A percentile compares a stretch with the other conserved stretches of the same genome.
phyloP scores from a whole-genome alignment of 129 eudicot genomes.

The Tagetes erecta region DNA sequence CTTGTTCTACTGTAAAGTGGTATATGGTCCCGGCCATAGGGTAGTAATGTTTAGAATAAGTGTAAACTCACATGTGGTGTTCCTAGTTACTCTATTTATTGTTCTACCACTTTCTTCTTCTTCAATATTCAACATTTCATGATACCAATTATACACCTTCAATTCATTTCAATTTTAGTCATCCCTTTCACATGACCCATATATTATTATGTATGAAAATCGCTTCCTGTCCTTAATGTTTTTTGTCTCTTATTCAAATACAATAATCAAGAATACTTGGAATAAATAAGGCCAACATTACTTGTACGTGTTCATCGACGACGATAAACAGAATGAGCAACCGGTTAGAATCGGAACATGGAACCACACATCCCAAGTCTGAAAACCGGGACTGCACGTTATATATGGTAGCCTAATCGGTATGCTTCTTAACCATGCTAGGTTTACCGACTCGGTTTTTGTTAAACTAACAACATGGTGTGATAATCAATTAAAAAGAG shows the following conservation, averaged over 20 bases:
- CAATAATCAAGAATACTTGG: not conserved
- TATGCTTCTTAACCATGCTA: no score
- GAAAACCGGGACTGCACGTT: no score
- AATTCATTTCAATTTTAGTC: not conserved
- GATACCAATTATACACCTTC: conserved; percentile 13
- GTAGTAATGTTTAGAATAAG: conserved; percentile 19
- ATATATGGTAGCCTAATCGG: no score
- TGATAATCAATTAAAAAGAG: no score
- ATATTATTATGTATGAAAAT: not conserved
- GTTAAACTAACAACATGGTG: no score
- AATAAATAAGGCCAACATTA: no score
- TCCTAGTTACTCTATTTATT: conserved; percentile 36
- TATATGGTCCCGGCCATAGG: conserved; percentile 28
- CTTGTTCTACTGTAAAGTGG: conserved; percentile 35
- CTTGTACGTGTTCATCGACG: no score
- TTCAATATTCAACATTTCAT: conserved; percentile 20
- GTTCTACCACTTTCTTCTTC: conserved; percentile 24
- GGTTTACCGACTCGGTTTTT: no score
- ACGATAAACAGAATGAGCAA: no score
- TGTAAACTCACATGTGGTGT: conserved; percentile 39
- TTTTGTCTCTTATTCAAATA: not conserved
- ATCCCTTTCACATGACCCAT: not conserved
- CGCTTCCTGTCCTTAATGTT: not conserved
- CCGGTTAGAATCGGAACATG: no score
- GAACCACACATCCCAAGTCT: no score